phyloP scores from a whole-genome alignment of 1,139 yeast genomes.

The Diutina neorugosa region DNA sequence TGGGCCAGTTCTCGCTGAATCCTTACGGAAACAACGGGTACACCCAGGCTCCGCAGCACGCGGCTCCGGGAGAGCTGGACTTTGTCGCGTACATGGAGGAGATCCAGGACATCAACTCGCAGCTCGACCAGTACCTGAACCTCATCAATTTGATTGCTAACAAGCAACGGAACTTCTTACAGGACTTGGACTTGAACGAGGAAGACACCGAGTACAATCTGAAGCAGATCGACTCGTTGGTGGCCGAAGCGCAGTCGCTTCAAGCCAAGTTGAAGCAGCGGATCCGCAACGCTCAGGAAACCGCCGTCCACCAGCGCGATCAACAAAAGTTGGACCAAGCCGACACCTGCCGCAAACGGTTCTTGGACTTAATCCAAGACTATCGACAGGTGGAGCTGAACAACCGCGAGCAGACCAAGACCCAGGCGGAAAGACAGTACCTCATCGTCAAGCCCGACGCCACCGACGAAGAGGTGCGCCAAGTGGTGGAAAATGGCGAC shows the following conservation, averaged over 20 bases:
- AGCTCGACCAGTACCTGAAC: slow-evolving; percentile 68
- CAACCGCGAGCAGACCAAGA: slow-evolving; percentile 73
- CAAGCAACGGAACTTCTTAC: slow-evolving; percentile 71
- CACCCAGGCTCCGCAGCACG: neutral
- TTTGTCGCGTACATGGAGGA: slow-evolving; percentile 74
- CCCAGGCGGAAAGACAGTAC: slow-evolving; percentile 88
- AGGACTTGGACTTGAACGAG: slow-evolving; percentile 66
- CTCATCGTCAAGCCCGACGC: slow-evolving; percentile 91
- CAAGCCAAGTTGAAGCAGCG: slow-evolving; percentile 65
- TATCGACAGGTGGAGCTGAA: slow-evolving; percentile 81
- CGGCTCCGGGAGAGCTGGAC: slow-evolving; percentile 30
- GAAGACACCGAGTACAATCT: slow-evolving; percentile 63
- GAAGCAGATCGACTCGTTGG: slow-evolving; percentile 65
- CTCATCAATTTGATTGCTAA: slow-evolving; percentile 68
- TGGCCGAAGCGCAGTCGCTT: slow-evolving; percentile 67
- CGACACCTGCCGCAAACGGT: slow-evolving; percentile 76
- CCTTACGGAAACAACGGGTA: neutral
- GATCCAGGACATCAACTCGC: slow-evolving; percentile 70
- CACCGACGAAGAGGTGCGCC: slow-evolving; percentile 68
- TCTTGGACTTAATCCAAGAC: slow-evolving; percentile 75
- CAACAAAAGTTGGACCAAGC: slow-evolving; percentile 82
- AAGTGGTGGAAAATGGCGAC: slow-evolving; percentile 75
- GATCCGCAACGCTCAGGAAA: slow-evolving; percentile 61
- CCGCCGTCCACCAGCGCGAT: slow-evolving; percentile 56
- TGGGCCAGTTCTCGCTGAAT: slow-evolving; percentile 1